phyloP scores from a whole-genome alignment of 768 basidiomycete genomes.

The Suillus variegatus region DNA sequence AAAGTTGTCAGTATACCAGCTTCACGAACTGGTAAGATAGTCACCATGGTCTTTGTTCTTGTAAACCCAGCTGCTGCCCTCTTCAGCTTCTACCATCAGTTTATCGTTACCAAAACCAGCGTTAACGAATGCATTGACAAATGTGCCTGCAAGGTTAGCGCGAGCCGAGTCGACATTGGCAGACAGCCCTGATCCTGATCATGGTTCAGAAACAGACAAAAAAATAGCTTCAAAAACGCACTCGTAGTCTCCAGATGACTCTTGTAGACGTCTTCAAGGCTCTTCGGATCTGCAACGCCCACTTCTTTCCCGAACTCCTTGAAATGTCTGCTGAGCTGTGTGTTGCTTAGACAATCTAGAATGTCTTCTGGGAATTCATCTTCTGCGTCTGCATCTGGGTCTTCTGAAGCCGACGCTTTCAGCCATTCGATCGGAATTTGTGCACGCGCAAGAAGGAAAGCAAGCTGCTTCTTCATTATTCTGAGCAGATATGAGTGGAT shows the following conservation, averaged over 20 bases:
- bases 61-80: slow-evolving; percentile 98
- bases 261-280: slow-evolving; percentile 97
- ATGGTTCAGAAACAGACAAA: not conserved
- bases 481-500: slow-evolving; percentile 35
- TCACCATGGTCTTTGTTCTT: slow-evolving; percentile 98
- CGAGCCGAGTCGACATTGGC: slow-evolving; percentile 90
- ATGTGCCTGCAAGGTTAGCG: slow-evolving; percentile 93
- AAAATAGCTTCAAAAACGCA: slow-evolving; percentile 30
- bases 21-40: slow-evolving; percentile 16
- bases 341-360: slow-evolving; percentile 83
- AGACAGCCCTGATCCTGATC: slow-evolving; percentile 60
- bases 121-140: slow-evolving; percentile 98
- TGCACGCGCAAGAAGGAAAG: slow-evolving; percentile 90
- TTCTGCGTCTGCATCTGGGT: slow-evolving; percentile 47
- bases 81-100: slow-evolving; percentile 94
- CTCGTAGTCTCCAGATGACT: slow-evolving; percentile 90
- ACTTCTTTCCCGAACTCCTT: slow-evolving; percentile 92
- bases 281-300: slow-evolving; percentile 86
- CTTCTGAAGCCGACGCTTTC: slow-evolving; percentile 51
- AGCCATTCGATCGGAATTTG: slow-evolving; percentile 92
- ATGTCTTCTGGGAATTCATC: slow-evolving; percentile 81
- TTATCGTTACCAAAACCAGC: slow-evolving; percentile 96
- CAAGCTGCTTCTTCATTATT: slow-evolving; percentile 92
- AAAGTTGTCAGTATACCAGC: not conserved
- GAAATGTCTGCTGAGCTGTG: slow-evolving; percentile 82